Evolutionary conservation across 2,329 filamentous ascomycete species (phyloP).

Genomic region (Alternaria alternata): DNA sequence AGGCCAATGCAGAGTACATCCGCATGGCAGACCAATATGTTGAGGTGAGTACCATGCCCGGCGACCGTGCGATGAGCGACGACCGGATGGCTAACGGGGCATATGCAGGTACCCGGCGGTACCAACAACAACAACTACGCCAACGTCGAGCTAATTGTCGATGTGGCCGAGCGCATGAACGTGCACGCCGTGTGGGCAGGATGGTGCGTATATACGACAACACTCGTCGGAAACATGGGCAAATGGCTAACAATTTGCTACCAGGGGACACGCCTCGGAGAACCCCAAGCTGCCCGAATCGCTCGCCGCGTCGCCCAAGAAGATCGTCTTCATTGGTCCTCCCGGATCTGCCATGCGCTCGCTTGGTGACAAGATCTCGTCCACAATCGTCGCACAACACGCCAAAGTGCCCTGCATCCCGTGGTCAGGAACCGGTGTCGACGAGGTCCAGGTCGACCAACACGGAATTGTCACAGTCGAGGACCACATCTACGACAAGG

Average conservation of each 20-base stretch:
- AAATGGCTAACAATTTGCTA: conserved; percentile 25
- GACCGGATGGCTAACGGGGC: conserved; percentile 26
- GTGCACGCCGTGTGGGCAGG: conserved; percentile 99
- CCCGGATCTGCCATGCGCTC: conserved; percentile 99
- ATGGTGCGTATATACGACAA: conserved; percentile 70
- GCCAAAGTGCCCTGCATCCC: conserved; percentile 96
- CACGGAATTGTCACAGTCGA: conserved; percentile 91
- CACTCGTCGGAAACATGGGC: not conserved
- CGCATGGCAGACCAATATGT: conserved; percentile 99
- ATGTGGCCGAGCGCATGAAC: conserved; percentile 97
- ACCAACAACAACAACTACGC: conserved; percentile 99
- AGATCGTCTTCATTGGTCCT: conserved; percentile 98
- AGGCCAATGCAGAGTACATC: conserved; percentile 98
- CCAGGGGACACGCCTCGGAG: conserved; percentile 87
- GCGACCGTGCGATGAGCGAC: not conserved
- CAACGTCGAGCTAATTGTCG: conserved; percentile 98
- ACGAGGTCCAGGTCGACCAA: conserved; percentile 78
- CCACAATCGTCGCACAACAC: conserved; percentile 98
- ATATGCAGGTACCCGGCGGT: conserved; percentile 80
- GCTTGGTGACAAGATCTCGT: conserved; percentile 98
- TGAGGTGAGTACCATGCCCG: conserved; percentile 63
- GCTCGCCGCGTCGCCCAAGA: conserved; percentile 93
- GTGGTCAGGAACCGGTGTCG: conserved; percentile 96
- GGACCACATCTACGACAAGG: conserved; percentile 85
- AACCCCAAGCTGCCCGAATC: conserved; percentile 98